Base-by-base conservation (phyloP, 2,329 filamentous ascomycete genomes). In the Botrytis cinerea region DNA sequence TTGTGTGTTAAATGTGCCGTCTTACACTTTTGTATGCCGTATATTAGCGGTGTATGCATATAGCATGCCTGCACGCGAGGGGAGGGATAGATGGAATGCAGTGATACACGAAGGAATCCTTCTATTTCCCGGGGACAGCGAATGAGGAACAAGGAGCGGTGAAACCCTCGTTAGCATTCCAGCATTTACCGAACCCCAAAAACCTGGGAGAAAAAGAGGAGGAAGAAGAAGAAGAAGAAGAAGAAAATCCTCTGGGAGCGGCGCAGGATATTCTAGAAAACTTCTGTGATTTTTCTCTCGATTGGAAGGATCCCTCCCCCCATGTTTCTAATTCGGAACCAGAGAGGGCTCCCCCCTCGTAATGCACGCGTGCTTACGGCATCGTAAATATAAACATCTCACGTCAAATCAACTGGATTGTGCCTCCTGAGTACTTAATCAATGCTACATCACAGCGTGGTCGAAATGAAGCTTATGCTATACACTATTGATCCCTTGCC, bases 401-500 rank as follows among this genome's bases (percentile, higher is more conserved):
- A 67, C 61, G 59, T 63, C 62, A 38, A 72, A 54, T 72, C 70
- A 57, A 67, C 61, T 72, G 40, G 59, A 71, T 71, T 72, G 40
- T 60, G 62, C 62, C 62, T 69, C 62, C 25, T 40, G 43, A 72
- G 40, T 69, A 40, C 62, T 46, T 57, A 32, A 46, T 48, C 71
- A 46, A 68, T 48, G 62, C 70, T 60, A 48, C 70, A 46, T 68
- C 48, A 72, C 43, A 35, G 28, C 70, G 51, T 68, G 62, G 40
- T 43, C 48, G n/a, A 60, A 68, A 68, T 43, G 71, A 68, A 72
- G 71, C 62, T 68, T 72, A 72, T 68, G 62, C 40, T 57, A 68
- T 71, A 68, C 61, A 72, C 70, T 72, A 67, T 68, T 60, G 62
- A 72, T 60, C 51, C 62, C 32, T 18, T 43, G 10, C 16, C 28